Base-by-base conservation (phyloP, 1,284 basidiomycete species). In the Apiotrichum gamsii region DNA sequence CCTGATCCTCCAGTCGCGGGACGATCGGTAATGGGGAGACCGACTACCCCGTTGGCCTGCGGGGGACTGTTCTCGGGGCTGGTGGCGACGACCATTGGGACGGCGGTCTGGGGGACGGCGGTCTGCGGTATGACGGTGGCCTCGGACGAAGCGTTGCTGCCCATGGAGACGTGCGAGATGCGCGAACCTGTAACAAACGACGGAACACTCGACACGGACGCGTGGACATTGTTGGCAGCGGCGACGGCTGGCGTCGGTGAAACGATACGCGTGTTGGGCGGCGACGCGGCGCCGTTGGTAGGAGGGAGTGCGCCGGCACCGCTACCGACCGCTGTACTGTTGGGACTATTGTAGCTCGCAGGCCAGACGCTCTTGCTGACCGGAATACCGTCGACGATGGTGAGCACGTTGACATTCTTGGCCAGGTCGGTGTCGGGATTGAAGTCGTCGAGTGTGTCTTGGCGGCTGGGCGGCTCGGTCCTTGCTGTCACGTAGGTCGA, bases 281-380 rank as follows among this genome's bases (percentile, higher is more conserved):
- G n/a, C n/a, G n/a, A n/a, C n/a, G n/a, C n/a, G n/a, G n/a, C n/a
- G n/a, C n/a, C n/a, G n/a, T n/a, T n/a, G n/a, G n/a, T n/a, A n/a
- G n/a, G n/a, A n/a, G n/a, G n/a, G n/a, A n/a, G n/a, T 3, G 20
- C 19, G 41, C 31, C n/a, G 21, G 24, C 13, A 21, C 39, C 21
- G 29, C 25, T 19, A 18, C 19, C 14, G 31, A 16, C 29, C 6
- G 13, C 24, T 21, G 31, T 9, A 15, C 19, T 16, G 18, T 18
- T n/a, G n/a, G n/a, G n/a, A n/a, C n/a, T n/a, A n/a, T n/a, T 28
- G 25, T 28, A 28, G 25, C 25, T 37, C 2, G 32, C 19, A 9
- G 39, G 39, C 48, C 43, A 45, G 1, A 41, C 30, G 20, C 20
- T 43, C 35, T 38, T 43, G 28, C 16, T 28, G 10, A 39, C 40